These are phyloP conservation scores for Lathyrus oleraceus DNA, from an alignment of 306 rosid species.

Conservation along the genomic window DNA sequence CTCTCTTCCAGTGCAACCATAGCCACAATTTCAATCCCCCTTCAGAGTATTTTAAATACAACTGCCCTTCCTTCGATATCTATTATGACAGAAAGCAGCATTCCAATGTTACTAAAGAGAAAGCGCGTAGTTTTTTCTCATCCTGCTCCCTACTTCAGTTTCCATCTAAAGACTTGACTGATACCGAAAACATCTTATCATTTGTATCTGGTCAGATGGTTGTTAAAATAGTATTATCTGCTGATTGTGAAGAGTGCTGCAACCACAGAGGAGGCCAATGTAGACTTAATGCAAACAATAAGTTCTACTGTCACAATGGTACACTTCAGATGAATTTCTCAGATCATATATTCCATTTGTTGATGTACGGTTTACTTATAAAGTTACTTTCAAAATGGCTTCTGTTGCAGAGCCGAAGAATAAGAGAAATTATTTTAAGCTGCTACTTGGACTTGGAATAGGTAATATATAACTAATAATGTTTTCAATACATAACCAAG, in stretches of 20 bases:
- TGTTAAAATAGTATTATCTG: slow-evolving; percentile 17
- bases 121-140: neutral
- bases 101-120: neutral
- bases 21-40: neutral
- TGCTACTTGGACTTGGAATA: slow-evolving; percentile 53
- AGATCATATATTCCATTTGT: neutral
- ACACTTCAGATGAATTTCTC: too few relatives aligned
- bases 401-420: slow-evolving; percentile 38
- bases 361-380: neutral
- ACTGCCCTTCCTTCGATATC: slow-evolving; percentile 3
- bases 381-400: slow-evolving; percentile 6
- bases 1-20: slow-evolving; percentile 41
- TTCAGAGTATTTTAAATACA: neutral
- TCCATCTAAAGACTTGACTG: neutral
- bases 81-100: neutral
- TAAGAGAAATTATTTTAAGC: slow-evolving; percentile 9
- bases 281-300: neutral
- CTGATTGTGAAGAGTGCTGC: slow-evolving; percentile 30
- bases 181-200: neutral
- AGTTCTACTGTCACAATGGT: slow-evolving; percentile 34
- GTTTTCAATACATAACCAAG: slow-evolving; percentile 26
- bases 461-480: slow-evolving; percentile 39
- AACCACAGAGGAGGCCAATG: slow-evolving; percentile 38
- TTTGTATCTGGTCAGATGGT: slow-evolving; percentile 29
- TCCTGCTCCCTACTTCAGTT: slow-evolving; percentile 22